These are phyloP conservation scores for Carpinus viminea DNA, from an alignment of 306 rosid genomes.

Conservation along the genomic window DNA sequence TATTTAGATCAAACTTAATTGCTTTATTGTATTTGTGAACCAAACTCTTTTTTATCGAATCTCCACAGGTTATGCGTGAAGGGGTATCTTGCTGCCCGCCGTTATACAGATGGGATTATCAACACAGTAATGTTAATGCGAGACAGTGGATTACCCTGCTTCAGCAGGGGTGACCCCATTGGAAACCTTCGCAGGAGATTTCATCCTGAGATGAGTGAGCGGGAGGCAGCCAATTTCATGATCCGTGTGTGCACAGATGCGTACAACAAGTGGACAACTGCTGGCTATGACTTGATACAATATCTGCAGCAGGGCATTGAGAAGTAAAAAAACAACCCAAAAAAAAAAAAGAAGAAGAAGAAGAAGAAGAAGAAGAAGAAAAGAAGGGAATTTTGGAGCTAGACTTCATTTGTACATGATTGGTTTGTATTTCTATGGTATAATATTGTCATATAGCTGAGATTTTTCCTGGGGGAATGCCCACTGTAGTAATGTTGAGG, in stretches of 20 bases:
- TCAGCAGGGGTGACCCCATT: constrained; percentile 95
- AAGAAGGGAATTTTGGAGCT: constrained; percentile 28
- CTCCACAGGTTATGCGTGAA: constrained; percentile 77
- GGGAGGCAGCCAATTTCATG: constrained; percentile 98
- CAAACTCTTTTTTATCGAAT: background rate
- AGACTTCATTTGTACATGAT: constrained; percentile 56
- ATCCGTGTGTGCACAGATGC: constrained; percentile 95
- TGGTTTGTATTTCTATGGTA: constrained; percentile 42
- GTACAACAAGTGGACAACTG: constrained; percentile 98
- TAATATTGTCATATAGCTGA: constrained; percentile 27
- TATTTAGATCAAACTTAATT: constrained; percentile 19
- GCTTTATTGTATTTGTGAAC: background rate
- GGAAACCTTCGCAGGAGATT: constrained; percentile 97
- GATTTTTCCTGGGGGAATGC: constrained; percentile 29
- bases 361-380: constrained; percentile 29
- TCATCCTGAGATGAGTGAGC: constrained; percentile 96
- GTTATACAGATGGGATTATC: constrained; percentile 83
- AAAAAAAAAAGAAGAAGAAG: background rate
- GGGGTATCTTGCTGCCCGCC: constrained; percentile 95
- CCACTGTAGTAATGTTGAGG: constrained; percentile 24
- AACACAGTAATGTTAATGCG: constrained; percentile 82
- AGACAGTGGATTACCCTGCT: constrained; percentile 96
- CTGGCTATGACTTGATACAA: constrained; percentile 97
- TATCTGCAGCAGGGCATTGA: constrained; percentile 98
- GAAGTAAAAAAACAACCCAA: constrained; percentile 52